phyloP scores from a whole-genome alignment of 768 basidiomycete genomes.

The Imleria badia region DNA sequence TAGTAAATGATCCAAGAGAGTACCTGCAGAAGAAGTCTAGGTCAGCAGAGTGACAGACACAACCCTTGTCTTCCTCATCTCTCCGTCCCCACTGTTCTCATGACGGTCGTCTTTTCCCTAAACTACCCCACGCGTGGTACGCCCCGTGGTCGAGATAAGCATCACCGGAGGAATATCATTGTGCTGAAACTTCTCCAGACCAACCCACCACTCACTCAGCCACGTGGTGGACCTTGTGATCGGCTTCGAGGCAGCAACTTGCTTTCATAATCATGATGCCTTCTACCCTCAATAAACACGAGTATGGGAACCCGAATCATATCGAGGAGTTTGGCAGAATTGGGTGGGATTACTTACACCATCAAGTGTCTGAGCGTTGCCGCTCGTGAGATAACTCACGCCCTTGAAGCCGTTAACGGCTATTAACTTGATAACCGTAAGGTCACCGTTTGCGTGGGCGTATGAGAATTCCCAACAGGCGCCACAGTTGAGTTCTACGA shows the following conservation, averaged over 20 bases:
- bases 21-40: not conserved
- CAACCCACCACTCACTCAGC: no score
- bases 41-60: not conserved
- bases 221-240: not conserved
- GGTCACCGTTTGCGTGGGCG: slow-evolving; percentile 26
- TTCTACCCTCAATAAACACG: not conserved
- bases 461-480: slow-evolving; percentile 61
- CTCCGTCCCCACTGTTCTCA: slow-evolving; percentile 3
- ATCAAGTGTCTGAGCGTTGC: slow-evolving; percentile 31
- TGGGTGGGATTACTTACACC: slow-evolving; percentile 8
- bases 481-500: slow-evolving; percentile 59
- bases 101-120: not conserved
- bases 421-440: slow-evolving; percentile 44
- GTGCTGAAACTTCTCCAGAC: not conserved
- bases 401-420: slow-evolving; percentile 48
- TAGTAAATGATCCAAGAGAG: no score
- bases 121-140: not conserved
- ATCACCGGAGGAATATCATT: not conserved
- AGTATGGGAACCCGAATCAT: not conserved
- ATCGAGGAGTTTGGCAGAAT: no score
- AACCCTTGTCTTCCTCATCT: no score
- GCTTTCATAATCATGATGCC: not conserved
- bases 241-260: not conserved
- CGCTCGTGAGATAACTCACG: slow-evolving; percentile 37
- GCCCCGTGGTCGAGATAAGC: not conserved